A percentile compares a stretch with the other conserved stretches of the same genome.
These are phyloP conservation scores for Nakaseomyces kungkrabaensis DNA, from an alignment of 1,139 yeast species.

Conservation along the genomic window DNA sequence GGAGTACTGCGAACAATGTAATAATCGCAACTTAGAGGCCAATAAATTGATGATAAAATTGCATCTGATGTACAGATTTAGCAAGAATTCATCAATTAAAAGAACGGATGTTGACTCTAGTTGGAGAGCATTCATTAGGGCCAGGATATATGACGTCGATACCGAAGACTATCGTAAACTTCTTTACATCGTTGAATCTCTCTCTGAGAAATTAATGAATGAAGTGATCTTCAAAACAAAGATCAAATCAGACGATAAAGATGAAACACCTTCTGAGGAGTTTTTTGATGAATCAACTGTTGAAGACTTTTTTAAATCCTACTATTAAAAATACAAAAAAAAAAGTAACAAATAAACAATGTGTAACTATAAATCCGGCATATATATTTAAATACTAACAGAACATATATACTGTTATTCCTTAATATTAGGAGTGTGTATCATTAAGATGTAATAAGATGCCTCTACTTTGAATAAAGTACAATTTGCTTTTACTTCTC, in stretches of 20 bases:
- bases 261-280: neutral
- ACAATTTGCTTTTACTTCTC: neutral
- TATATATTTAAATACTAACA: too few relatives aligned
- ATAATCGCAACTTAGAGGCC: neutral
- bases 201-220: slow-evolving; percentile 1
- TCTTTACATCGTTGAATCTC: neutral
- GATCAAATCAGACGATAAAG: neutral
- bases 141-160: neutral
- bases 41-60: neutral
- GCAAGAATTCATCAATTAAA: neutral
- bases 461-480: too few relatives aligned
- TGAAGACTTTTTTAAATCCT: neutral
- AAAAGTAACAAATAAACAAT: too few relatives aligned
- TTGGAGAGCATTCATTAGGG: neutral
- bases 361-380: too few relatives aligned
- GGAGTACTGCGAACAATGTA: neutral
- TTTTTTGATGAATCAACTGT: neutral
- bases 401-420: too few relatives aligned
- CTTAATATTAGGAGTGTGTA: too few relatives aligned
- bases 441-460: too few relatives aligned
- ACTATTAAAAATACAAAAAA: neutral
- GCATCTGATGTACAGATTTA: neutral
- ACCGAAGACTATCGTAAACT: neutral
- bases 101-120: neutral
- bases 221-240: neutral